These are phyloP conservation scores for Aspergillus sp. DNA, from an alignment of 2,329 filamentous ascomycete species.

Conservation along the genomic window DNA sequence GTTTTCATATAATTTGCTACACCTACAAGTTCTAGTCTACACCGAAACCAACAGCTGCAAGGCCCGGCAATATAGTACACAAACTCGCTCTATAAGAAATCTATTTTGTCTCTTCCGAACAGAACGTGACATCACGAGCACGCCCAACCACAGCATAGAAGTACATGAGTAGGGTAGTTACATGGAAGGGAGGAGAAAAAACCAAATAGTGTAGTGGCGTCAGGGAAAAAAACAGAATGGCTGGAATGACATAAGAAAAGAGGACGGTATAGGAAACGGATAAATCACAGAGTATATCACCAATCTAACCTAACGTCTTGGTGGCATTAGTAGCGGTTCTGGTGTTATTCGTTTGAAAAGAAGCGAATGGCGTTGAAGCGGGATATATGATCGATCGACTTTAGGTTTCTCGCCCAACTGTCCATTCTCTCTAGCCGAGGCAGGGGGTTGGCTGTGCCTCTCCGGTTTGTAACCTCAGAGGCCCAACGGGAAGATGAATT, in stretches of 20 bases:
- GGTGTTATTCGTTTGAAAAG: not conserved
- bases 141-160: slow-evolving; percentile 5
- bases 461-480: not conserved
- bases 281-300: not conserved
- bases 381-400: not conserved
- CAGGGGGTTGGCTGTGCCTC: too few relatives aligned
- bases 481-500: not conserved
- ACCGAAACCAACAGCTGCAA: too few relatives aligned
- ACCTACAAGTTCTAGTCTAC: too few relatives aligned
- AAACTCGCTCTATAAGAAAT: slow-evolving; percentile 4
- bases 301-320: not conserved
- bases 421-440: too few relatives aligned
- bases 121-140: not conserved
- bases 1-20: too few relatives aligned
- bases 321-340: not conserved
- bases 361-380: not conserved
- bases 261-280: not conserved
- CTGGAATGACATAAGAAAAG: not conserved
- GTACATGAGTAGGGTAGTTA: slow-evolving; percentile 21
- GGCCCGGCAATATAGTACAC: not conserved
- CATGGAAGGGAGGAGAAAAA: slow-evolving; percentile 5
- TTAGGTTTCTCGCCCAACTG: not conserved
- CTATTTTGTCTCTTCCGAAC: slow-evolving; percentile 11
- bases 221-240: not conserved
- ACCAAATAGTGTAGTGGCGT: slow-evolving; percentile 2